A percentile compares a stretch with the other conserved stretches of the same genome.
Evolutionary conservation across 441 rosid species (phyloP).

Genomic region (Monsonia emarginata): DNA sequence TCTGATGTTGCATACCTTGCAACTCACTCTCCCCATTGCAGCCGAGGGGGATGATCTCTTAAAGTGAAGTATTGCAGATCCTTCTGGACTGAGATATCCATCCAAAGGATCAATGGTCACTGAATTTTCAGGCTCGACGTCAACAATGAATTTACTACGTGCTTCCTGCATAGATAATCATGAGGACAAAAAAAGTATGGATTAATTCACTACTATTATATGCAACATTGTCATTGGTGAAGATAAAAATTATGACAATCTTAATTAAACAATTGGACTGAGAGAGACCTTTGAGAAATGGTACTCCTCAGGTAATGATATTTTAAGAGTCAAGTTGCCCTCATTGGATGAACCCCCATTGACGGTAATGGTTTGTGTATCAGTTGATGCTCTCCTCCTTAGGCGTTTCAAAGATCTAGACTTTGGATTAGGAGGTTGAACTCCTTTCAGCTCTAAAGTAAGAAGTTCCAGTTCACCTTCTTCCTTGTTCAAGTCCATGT

Average conservation of each 20-base stretch:
- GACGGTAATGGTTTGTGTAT: slow-evolving; percentile 46
- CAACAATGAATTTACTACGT: slow-evolving; percentile 57
- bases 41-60: slow-evolving; percentile 45
- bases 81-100: slow-evolving; percentile 62
- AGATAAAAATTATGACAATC: neutral
- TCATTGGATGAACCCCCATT: slow-evolving; percentile 49
- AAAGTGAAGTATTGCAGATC: slow-evolving; percentile 53
- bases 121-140: slow-evolving; percentile 60
- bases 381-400: slow-evolving; percentile 61
- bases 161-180: slow-evolving; percentile 56
- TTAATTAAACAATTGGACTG: neutral
- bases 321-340: slow-evolving; percentile 52
- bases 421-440: slow-evolving; percentile 61
- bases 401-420: slow-evolving; percentile 61
- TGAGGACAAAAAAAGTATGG: slow-evolving; percentile 4
- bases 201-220: slow-evolving; percentile 5
- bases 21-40: slow-evolving; percentile 54
- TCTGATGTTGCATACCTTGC: slow-evolving; percentile 51
- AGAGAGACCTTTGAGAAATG: slow-evolving; percentile 75
- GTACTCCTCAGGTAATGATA: slow-evolving; percentile 64
- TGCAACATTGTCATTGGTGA: neutral
- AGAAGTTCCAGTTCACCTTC: slow-evolving; percentile 36
- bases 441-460: slow-evolving; percentile 80
- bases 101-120: slow-evolving; percentile 44
- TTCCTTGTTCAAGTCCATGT: slow-evolving; percentile 49